A percentile compares a stretch with the other conserved stretches of the same genome.
phyloP scores from a whole-genome alignment of 257 asterid genomes.

The Anisodus tanguticus region DNA sequence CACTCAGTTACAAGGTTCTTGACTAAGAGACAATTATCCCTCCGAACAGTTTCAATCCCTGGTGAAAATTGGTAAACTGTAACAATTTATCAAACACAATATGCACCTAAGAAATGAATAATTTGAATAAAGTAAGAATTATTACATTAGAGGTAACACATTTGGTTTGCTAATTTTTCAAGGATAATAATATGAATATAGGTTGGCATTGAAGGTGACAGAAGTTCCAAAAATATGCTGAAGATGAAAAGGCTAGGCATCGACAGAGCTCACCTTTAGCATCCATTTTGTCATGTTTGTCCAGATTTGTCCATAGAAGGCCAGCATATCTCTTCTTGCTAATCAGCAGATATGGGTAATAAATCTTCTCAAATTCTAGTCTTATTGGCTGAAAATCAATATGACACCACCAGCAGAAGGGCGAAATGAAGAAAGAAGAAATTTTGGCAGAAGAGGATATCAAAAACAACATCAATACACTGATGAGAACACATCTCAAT shows the following conservation, averaged over 20 bases:
- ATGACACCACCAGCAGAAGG: slow-evolving; percentile 31
- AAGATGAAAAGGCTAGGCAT: slow-evolving; percentile 30
- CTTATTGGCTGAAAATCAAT: slow-evolving; percentile 76
- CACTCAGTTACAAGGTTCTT: slow-evolving; percentile 90
- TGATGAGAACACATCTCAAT: slow-evolving; percentile 16
- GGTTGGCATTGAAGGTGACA: not conserved
- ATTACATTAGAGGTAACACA: not conserved
- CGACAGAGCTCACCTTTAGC: slow-evolving; percentile 73
- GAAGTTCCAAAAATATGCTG: slow-evolving; percentile 21
- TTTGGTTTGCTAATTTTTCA: slow-evolving; percentile 16
- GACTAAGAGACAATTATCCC: slow-evolving; percentile 96
- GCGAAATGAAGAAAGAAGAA: slow-evolving; percentile 2
- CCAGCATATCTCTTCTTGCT: slow-evolving; percentile 99
- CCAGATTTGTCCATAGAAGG: slow-evolving; percentile 94
- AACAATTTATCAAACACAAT: slow-evolving; percentile 29
- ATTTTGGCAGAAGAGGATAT: not conserved
- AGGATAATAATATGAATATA: not conserved
- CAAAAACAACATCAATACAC: not conserved
- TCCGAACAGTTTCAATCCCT: slow-evolving; percentile 98
- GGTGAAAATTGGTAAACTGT: slow-evolving; percentile 33
- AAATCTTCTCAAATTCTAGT: slow-evolving; percentile 96
- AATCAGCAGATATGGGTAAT: slow-evolving; percentile 86
- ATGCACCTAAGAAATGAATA: slow-evolving; percentile 19
- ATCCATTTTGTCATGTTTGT: slow-evolving; percentile 96
- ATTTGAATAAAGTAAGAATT: slow-evolving; percentile 6